A percentile compares a stretch with the other conserved stretches of the same genome.
Evolutionary conservation across 2,329 filamentous ascomycete genomes (phyloP).

Genomic region (Escovopsis weberi): DNA sequence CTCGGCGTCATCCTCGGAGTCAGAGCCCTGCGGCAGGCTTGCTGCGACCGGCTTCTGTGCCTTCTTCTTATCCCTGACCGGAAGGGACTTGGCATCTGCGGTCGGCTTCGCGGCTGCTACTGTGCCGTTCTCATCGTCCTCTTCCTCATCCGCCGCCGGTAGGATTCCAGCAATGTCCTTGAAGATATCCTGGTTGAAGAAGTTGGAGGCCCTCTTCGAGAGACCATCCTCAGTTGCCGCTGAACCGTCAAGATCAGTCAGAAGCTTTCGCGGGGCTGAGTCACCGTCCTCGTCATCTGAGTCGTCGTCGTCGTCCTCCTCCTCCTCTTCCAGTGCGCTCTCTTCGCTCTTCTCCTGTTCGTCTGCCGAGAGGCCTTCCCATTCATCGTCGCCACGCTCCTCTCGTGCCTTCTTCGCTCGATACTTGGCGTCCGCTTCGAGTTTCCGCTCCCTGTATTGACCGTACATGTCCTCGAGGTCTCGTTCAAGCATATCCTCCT

Average conservation of each 20-base stretch:
- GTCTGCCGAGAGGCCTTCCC: constrained; percentile 71
- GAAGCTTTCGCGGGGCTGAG: constrained; percentile 13
- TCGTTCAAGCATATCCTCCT: constrained; percentile 67
- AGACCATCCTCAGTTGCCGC: constrained; percentile 35
- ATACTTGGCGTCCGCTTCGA: constrained; percentile 71
- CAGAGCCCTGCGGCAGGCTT: not conserved
- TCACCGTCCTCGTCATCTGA: constrained; percentile 21
- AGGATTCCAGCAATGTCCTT: constrained; percentile 59
- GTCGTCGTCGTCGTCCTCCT: constrained; percentile 18
- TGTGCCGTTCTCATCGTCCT: constrained; percentile 18
- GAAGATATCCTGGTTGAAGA: constrained; percentile 94
- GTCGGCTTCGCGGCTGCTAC: not conserved
- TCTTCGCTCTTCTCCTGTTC: constrained; percentile 37
- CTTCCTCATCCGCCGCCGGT: constrained; percentile 29
- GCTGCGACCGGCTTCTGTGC: not conserved
- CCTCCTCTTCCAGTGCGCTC: constrained; percentile 41
- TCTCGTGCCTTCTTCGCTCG: constrained; percentile 79
- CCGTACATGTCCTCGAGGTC: constrained; percentile 84
- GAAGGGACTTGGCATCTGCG: not conserved
- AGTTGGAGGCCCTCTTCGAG: constrained; percentile 73
- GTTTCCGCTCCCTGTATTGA: constrained; percentile 65
- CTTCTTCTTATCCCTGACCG: not conserved
- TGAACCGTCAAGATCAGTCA: constrained; percentile 26
- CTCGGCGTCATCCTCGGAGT: not conserved
- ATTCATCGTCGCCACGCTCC: constrained; percentile 73